phyloP scores from a whole-genome alignment of 1,139 yeast genomes.

The Hemisphaericaspora xylofermentans region DNA sequence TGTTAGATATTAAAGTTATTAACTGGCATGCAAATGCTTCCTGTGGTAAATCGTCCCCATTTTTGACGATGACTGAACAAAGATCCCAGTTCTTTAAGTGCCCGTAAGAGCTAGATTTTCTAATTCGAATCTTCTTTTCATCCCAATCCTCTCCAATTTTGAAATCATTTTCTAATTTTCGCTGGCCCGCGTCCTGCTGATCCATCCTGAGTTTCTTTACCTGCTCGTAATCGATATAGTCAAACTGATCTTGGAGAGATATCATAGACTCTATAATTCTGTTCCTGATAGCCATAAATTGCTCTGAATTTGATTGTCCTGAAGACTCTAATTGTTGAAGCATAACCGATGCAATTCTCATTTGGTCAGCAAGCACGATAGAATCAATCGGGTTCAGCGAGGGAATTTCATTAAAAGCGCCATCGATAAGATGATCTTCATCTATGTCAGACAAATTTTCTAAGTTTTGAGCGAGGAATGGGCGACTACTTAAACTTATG shows the following conservation, averaged over 20 bases:
- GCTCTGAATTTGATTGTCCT: slow-evolving; percentile 66
- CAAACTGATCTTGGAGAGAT: slow-evolving; percentile 68
- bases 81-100: slow-evolving; percentile 90
- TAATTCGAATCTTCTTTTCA: slow-evolving; percentile 73
- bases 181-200: slow-evolving; percentile 71
- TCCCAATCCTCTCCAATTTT: slow-evolving; percentile 95
- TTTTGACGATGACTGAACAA: slow-evolving; percentile 91
- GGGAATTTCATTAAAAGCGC: background rate
- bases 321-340: slow-evolving; percentile 81
- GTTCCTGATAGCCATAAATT: slow-evolving; percentile 68
- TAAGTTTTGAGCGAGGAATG: background rate
- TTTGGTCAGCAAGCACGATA: slow-evolving; percentile 73
- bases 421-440: background rate
- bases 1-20: slow-evolving; percentile 78
- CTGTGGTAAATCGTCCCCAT: slow-evolving; percentile 93
- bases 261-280: slow-evolving; percentile 89
- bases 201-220: slow-evolving; percentile 46
- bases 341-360: slow-evolving; percentile 96
- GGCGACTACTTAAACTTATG: background rate
- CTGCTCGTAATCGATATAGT: slow-evolving; percentile 49
- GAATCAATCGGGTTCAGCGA: slow-evolving; percentile 27
- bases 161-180: slow-evolving; percentile 87
- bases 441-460: background rate
- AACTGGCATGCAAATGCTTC: slow-evolving; percentile 97
- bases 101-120: slow-evolving; percentile 76